phyloP scores from a whole-genome alignment of 805 yeast species.

The Saccharomycopsis amapae region DNA sequence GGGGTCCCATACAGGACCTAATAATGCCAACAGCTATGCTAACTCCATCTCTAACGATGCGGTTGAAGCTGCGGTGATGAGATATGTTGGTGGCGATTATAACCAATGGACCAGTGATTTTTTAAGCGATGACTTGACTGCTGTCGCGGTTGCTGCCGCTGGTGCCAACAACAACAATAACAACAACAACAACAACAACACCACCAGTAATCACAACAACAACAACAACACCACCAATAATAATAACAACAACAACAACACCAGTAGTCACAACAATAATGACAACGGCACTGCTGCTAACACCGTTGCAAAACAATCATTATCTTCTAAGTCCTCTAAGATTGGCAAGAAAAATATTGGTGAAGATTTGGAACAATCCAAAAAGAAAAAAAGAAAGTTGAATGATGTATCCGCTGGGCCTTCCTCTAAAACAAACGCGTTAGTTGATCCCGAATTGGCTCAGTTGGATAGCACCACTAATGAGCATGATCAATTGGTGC shows the following conservation, averaged over 20 bases:
- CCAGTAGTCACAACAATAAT: background rate
- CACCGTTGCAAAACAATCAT: background rate
- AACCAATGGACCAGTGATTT: conserved; percentile 44
- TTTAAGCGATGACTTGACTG: conserved; percentile 34
- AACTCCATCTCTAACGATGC: conserved; percentile 28
- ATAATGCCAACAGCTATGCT: background rate
- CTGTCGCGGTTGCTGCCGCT: conserved; percentile 13
- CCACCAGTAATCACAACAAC: background rate
- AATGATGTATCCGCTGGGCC: conserved; percentile 18
- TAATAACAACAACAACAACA: background rate
- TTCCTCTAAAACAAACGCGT: conserved; percentile 24
- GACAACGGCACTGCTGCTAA: background rate
- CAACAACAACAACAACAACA: background rate
- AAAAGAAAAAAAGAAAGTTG: conserved; percentile 10
- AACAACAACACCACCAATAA: background rate
- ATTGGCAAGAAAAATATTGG: conserved; percentile 22
- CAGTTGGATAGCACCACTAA: conserved; percentile 38
- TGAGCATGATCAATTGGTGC: conserved; percentile 55
- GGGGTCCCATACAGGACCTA: background rate
- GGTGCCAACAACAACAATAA: background rate
- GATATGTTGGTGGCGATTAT: conserved; percentile 51
- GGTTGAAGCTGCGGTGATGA: conserved; percentile 76
- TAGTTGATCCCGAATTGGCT: conserved; percentile 54
- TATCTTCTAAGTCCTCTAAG: conserved; percentile 3
- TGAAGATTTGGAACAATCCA: conserved; percentile 23